Base-by-base conservation (phyloP, 2,329 filamentous ascomycete species). In the Colletotrichum aenigma region DNA sequence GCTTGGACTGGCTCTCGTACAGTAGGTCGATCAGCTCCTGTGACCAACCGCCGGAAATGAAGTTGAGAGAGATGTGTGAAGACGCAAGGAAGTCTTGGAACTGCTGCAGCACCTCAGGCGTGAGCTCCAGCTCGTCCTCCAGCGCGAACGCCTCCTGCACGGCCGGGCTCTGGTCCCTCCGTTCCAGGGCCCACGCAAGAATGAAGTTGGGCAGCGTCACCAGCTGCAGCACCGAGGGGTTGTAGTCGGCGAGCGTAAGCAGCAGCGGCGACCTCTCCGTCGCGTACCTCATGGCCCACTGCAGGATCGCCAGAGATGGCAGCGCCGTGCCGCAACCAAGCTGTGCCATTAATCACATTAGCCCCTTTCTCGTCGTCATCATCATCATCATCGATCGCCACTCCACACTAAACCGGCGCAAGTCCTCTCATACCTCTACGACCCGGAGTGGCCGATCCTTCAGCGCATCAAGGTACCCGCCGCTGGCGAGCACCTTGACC, bases 161-260 rank as follows among this genome's bases (percentile, higher is more conserved):
- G 21, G 85, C 79, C 1, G 85, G 81, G 34, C 79, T 80, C n/a
- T 84, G 80, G 7, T 82, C 79, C 58, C 84, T 85, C 75, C 86
- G 83, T 69, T 86, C 82, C 30, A 92, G 83, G 15, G 91, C 88
- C 92, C 93, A 97, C 7, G 91, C 89, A 36, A 97, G 88, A 52
- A 97, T 83, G 58, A 96, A 86, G 84, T 97, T 97, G 70, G 95
- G 94, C 38, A 97, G 83, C 1, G 94, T 96, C 77, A 96, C 94
- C 16, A 96, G 91, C 74, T 94, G 91, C 68, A 97, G 87, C 15
- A 97, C 95, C 5, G 92, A 91, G 48, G 92, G 91, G 81, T 97
- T 97, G 86, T 96, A 97, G 85, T 97, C 95, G 67, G 94, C 93
- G 28, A 96, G 85, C 21, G 92, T 90, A 78, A 96, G 89, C 70